phyloP scores from a whole-genome alignment of 306 rosid genomes.

The Lathyrus aphaca region DNA sequence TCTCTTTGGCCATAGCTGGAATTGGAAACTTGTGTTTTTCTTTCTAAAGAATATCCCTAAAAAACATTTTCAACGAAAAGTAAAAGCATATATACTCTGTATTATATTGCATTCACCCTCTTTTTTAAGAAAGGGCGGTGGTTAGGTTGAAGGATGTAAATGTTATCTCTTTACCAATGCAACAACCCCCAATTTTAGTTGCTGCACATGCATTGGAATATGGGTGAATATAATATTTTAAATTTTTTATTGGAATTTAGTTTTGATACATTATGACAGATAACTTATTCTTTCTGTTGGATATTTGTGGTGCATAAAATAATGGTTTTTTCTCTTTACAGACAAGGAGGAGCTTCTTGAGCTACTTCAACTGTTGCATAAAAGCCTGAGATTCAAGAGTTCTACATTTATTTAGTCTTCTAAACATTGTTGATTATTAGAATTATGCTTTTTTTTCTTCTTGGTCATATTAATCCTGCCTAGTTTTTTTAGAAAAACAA shows the following conservation, averaged over 20 bases:
- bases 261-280: background rate
- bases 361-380: constrained; percentile 89
- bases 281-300: background rate
- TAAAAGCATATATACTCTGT: background rate
- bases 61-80: background rate
- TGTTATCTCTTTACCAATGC: background rate
- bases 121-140: constrained; percentile 30
- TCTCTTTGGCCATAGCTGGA: constrained; percentile 27
- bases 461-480: background rate
- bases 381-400: constrained; percentile 54
- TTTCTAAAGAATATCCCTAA: background rate
- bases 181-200: constrained; percentile 37
- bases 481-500: constrained; percentile 13
- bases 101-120: background rate
- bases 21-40: constrained; percentile 18
- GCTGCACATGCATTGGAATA: constrained; percentile 45
- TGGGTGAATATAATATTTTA: background rate
- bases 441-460: constrained; percentile 26
- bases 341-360: constrained; percentile 78
- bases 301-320: constrained; percentile 7
- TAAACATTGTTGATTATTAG: constrained; percentile 17
- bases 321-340: constrained; percentile 32
- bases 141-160: constrained; percentile 31
- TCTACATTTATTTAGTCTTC: constrained; percentile 3
- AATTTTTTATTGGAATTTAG: background rate